Evolutionary conservation across 2,329 filamentous ascomycete species (phyloP), one percentile per base, ranked within the genome.

Genomic region (Reticulascus tulasneorum): DNA sequence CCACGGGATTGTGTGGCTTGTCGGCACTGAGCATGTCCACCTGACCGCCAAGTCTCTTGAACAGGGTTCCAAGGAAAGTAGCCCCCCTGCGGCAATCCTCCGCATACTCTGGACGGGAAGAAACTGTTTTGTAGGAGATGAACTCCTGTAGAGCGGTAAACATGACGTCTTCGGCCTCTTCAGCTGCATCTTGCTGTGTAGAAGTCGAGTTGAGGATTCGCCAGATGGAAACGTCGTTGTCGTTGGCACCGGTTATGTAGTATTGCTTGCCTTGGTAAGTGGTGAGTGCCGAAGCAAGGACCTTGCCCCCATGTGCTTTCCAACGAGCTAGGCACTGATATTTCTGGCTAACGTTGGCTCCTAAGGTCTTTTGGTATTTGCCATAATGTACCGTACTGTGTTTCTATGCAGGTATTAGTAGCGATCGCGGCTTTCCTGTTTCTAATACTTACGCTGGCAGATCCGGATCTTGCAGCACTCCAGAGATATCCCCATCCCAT

Each of bases 191-290:
- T 6, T 40, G 36, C n/a, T 39, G 23, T 25, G 41, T 28, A 18
- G 38, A 39, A 4, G 33, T 26, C 2, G 38, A 36, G 5, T 51
- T 52, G 8, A 51, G 54, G 33, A 94, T 73, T 47, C 91, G 80
- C 93, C 93, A 98, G 15, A 97, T 77, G 7, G 87, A 85, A 18
- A 98, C 79, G 0, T 82, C 84, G 54, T 89, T 84, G 59, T 98
- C 93, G 52, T 94, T 98, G 30, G 88, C 90, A 8, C 93, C 93
- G 0, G 91, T 96, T 33, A 95, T 88, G 56, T 88, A 93, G n/a
- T 93, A 78, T n/a, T 84, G 77, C 40, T 85, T 78, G 32, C 78
- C 75, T 20, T 83, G 76, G 56, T 84, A 78, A 1, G 69, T 79
- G 1, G 83, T 83, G 13, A 84, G 77, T 0, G 86, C 84, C 0